Evolutionary conservation across 2,329 filamentous ascomycete species (phyloP).

Genomic region (Colletotrichum lentis): DNA sequence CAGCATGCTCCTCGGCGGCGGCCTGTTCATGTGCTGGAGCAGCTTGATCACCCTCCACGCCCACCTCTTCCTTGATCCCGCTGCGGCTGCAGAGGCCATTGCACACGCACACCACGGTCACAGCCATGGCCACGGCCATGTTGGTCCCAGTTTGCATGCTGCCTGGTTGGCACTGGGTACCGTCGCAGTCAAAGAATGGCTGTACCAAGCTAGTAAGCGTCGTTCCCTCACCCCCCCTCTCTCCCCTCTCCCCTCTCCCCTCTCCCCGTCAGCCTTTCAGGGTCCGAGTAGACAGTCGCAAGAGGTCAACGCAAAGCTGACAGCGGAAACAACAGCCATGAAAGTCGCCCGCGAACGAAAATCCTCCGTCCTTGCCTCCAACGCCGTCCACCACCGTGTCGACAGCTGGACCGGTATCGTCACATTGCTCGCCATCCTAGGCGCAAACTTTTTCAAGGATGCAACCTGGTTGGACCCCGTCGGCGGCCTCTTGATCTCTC

Average conservation of each 20-base stretch:
- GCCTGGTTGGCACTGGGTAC: conserved; percentile 93
- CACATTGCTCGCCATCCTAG: conserved; percentile 86
- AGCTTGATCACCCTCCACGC: conserved; percentile 74
- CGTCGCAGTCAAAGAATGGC: conserved; percentile 93
- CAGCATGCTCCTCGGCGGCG: conserved; percentile 86
- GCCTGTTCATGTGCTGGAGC: conserved; percentile 89
- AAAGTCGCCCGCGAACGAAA: conserved; percentile 94
- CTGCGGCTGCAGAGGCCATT: conserved; percentile 61
- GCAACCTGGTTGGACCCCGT: conserved; percentile 95
- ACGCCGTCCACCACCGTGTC: conserved; percentile 94
- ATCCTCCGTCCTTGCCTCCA: conserved; percentile 93
- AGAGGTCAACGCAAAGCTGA: conserved; percentile 10
- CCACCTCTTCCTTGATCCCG: conserved; percentile 74
- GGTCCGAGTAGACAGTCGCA: neutral
- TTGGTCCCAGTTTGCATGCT: conserved; percentile 87
- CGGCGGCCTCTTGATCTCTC: conserved; percentile 88
- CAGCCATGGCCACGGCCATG: conserved; percentile 70
- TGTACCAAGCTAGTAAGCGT: conserved; percentile 92
- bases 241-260: too few relatives aligned
- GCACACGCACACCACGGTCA: conserved; percentile 69
- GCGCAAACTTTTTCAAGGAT: conserved; percentile 84
- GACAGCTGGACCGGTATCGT: conserved; percentile 96
- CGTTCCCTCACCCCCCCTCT: neutral
- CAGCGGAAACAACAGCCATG: conserved; percentile 69
- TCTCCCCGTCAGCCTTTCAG: neutral